Base-by-base conservation (phyloP, 2,329 filamentous ascomycete species). In the Pseudogymnoascus destructans region DNA sequence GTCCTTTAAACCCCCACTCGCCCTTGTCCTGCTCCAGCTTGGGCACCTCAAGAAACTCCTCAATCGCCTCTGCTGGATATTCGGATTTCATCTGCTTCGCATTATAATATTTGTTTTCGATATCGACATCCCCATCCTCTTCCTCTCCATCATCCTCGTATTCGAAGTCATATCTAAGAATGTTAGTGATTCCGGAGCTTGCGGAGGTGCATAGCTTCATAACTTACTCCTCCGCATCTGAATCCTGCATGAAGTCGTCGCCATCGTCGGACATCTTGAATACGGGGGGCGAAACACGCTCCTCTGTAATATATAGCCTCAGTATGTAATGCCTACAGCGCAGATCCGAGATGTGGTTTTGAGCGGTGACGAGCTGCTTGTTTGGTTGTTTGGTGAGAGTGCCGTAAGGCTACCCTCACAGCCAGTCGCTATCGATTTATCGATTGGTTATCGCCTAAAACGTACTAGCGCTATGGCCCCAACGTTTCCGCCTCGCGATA, bases 91-190 rank as follows among this genome's bases (percentile, higher is more conserved):
- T 84, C 74, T 97, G 92, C 74, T 98, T 98, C 42, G 93, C 93
- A 73, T 96, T 97, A 79, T 97, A 98, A 77, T 98, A 98, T 75
- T 95, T 96, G 77, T 98, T 98, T 72, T 98, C 93, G 70, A 97
- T 95, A 65, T 92, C 90, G 66, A 96, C 87, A 70, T 96, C 89
- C 59, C 85, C 90, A 30, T 81, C 83, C 59, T 95, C 86, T 42
- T 95, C 88, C 55, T 93, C 90, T 59, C 95, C 89, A 60, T 85
- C 74, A 66, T 90, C 93, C 70, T 96, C 92, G 73, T 96, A 97
- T 69, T 97, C 92, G 71, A 97, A 97, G 73, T 97, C 93, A 70
- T 96, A 90, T 67, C 86, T 88, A 60, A 3, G 33, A 25, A 5
- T 35, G 55, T 69, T 46, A 69, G 64, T 33, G n/a, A 27, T 17